These are phyloP conservation scores for Striga hermonthica DNA, from an alignment of 305 asterid genomes.

Conservation along the genomic window DNA sequence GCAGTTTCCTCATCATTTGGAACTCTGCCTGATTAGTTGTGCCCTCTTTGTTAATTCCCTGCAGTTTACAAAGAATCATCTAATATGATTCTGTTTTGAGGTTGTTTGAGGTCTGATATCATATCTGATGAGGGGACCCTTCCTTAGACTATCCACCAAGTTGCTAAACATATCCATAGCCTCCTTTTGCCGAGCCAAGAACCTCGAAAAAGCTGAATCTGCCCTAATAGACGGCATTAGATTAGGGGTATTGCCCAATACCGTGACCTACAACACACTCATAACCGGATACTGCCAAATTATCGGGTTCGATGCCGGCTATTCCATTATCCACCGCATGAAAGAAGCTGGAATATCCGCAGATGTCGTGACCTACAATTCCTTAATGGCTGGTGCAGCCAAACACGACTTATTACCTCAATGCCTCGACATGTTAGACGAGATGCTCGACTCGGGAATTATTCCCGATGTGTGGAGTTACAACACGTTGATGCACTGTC, in stretches of 20 bases:
- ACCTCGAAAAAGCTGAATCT: constrained; percentile 76
- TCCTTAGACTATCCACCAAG: constrained; percentile 59
- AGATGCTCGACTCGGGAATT: constrained; percentile 62
- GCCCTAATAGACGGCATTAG: constrained; percentile 72
- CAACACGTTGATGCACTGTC: constrained; percentile 78
- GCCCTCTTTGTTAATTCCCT: too few relatives aligned
- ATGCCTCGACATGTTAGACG: constrained; percentile 65
- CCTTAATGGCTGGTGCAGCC: constrained; percentile 75
- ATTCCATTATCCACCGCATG: constrained; percentile 58
- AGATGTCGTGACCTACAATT: constrained; percentile 71
- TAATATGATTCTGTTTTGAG: constrained; percentile 12
- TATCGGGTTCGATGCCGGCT: constrained; percentile 68
- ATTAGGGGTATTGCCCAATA: constrained; percentile 74
- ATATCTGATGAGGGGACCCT: constrained; percentile 53
- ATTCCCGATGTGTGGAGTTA: constrained; percentile 80
- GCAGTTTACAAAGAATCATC: too few relatives aligned
- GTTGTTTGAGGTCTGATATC: constrained; percentile 37
- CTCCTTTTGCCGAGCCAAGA: constrained; percentile 77
- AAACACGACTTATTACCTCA: constrained; percentile 42
- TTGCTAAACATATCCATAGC: constrained; percentile 76
- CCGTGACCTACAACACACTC: constrained; percentile 80
- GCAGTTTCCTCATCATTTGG: neutral
- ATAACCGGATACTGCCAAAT: constrained; percentile 65
- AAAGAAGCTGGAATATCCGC: constrained; percentile 75
- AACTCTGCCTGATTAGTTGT: too few relatives aligned